Conservation (phyloP, 495 filamentous ascomycete genomes). For the Pseudomonodictys pantanalensis region DNA sequence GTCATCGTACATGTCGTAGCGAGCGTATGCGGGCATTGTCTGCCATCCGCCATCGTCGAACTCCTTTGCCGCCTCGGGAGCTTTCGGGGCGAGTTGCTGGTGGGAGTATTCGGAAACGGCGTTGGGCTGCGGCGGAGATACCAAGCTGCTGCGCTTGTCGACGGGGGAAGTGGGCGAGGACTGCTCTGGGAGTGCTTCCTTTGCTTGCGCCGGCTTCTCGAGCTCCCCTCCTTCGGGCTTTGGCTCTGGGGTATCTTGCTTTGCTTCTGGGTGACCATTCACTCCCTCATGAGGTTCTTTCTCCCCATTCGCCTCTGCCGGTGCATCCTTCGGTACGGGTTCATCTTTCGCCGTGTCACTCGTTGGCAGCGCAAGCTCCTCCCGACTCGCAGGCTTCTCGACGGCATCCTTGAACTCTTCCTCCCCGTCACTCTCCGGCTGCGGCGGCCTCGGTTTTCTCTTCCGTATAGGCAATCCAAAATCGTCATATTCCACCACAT, state of each 20-base stretch:
- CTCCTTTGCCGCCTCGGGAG: constrained; percentile 42
- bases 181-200: neutral
- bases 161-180: neutral
- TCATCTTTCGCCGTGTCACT: neutral
- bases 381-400: constrained; percentile 1
- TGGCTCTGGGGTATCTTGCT: neutral
- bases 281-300: neutral
- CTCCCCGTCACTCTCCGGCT: constrained; percentile 21
- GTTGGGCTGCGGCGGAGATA: constrained; percentile 11
- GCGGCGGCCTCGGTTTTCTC: constrained; percentile 7
- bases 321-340: neutral
- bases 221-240: neutral
- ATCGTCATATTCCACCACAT: constrained; percentile 36
- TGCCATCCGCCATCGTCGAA: constrained; percentile 74
- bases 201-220: neutral
- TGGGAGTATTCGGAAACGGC: constrained; percentile 86
- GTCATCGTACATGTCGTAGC: constrained; percentile 93
- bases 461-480: constrained; percentile 41
- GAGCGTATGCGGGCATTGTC: constrained; percentile 86
- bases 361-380: constrained; percentile 5
- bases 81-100: constrained; percentile 64
- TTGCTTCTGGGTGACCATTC: neutral
- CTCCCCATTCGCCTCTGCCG: neutral
- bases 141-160: constrained; percentile 2
- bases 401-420: constrained; percentile 23